These are phyloP conservation scores for Emergomyces africanus DNA, from an alignment of 2,329 filamentous ascomycete species.

Conservation along the genomic window DNA sequence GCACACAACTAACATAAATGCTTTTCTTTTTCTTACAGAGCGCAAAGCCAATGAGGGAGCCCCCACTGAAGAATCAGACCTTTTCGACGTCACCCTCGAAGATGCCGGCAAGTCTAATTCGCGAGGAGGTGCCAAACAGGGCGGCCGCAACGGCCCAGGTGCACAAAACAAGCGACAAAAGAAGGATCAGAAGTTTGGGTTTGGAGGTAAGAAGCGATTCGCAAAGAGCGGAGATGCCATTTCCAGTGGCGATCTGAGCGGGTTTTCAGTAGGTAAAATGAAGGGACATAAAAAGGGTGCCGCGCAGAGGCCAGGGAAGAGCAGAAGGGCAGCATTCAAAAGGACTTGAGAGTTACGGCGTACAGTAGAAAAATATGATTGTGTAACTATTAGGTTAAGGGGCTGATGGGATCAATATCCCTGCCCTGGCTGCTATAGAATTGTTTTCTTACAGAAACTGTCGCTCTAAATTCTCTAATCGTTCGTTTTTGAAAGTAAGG, in stretches of 20 bases:
- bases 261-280: slow-evolving; percentile 77
- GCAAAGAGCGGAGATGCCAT: slow-evolving; percentile 80
- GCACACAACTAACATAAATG: slow-evolving; percentile 14
- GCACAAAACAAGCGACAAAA: slow-evolving; percentile 63
- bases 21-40: slow-evolving; percentile 45
- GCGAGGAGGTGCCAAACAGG: slow-evolving; percentile 22
- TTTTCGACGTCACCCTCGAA: slow-evolving; percentile 86
- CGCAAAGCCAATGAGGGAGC: slow-evolving; percentile 58
- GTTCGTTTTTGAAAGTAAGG: not conserved
- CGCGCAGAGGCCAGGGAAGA: slow-evolving; percentile 40
- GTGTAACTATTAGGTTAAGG: not conserved
- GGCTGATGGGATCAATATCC: not conserved
- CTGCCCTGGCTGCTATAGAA: not conserved
- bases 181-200: slow-evolving; percentile 91
- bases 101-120: slow-evolving; percentile 45
- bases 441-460: not conserved
- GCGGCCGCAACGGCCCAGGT: slow-evolving; percentile 21
- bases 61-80: slow-evolving; percentile 61
- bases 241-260: slow-evolving; percentile 67
- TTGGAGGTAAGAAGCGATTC: slow-evolving; percentile 89
- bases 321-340: slow-evolving; percentile 29
- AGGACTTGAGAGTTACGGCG: slow-evolving; percentile 7
- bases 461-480: not conserved
- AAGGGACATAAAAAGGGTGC: slow-evolving; percentile 41
- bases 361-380: not conserved